Percentiles rank a stretch among this genome's conserved stretches.
Conservation (phyloP, 495 filamentous ascomycete species). For the Daldinia loculata region DNA sequence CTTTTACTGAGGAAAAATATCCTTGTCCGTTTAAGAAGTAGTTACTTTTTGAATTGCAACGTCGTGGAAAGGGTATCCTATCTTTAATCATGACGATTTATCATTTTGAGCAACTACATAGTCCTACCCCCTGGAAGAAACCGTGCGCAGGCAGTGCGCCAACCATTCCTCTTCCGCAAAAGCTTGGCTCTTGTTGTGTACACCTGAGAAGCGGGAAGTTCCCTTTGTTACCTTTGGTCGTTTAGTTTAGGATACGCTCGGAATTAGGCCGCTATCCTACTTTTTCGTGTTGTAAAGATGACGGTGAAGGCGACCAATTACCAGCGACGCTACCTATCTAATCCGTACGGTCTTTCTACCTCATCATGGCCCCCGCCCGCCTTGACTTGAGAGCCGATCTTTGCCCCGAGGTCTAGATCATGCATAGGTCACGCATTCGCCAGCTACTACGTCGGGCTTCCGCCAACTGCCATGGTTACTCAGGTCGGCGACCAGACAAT, state of each 20-base stretch:
- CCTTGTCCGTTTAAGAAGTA: constrained; percentile 7
- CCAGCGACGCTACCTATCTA: constrained; percentile 19
- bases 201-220: constrained; percentile 33
- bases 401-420: constrained; percentile 37
- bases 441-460: constrained; percentile 38
- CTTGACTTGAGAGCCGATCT: constrained; percentile 32
- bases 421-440: constrained; percentile 42
- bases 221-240: constrained; percentile 15
- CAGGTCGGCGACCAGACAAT: constrained; percentile 47
- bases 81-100: constrained; percentile 12
- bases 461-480: constrained; percentile 43
- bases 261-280: constrained; percentile 25
- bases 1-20: constrained; percentile 16
- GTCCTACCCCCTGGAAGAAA: background rate
- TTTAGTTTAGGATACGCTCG: constrained; percentile 18
- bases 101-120: constrained; percentile 19
- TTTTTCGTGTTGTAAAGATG: constrained; percentile 13
- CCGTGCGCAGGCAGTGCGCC: constrained; percentile 35
- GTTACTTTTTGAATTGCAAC: constrained; percentile 21
- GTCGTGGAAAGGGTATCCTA: constrained; percentile 24
- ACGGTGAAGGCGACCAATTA: constrained; percentile 31
- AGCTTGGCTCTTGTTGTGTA: constrained; percentile 27
- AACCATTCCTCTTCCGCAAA: constrained; percentile 30
- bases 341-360: background rate
- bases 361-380: constrained; percentile 20